Percentiles rank a stretch among this genome's conserved stretches.
These are phyloP conservation scores for Austroboletus eburneus DNA, from an alignment of 768 basidiomycete species.

Conservation along the genomic window DNA sequence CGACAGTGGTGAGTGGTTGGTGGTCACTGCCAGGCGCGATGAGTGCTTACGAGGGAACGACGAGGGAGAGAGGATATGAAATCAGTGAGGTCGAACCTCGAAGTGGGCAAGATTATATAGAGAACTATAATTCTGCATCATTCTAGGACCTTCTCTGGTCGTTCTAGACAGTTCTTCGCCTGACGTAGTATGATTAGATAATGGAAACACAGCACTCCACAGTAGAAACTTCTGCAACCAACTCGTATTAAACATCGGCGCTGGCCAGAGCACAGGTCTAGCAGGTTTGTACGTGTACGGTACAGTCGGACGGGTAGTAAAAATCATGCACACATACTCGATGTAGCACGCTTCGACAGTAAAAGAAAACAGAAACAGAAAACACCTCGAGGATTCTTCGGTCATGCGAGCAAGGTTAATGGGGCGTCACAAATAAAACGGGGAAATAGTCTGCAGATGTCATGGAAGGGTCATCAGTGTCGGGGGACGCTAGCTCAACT, in stretches of 20 bases:
- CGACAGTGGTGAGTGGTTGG: slow-evolving; percentile 5
- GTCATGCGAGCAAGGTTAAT: slow-evolving; percentile 12
- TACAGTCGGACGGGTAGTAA: slow-evolving; percentile 20
- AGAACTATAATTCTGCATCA: slow-evolving; percentile 21
- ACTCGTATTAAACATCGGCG: slow-evolving; percentile 7
- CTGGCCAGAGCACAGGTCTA: slow-evolving; percentile 21
- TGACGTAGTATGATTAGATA: slow-evolving; percentile 33
- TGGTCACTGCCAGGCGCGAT: background rate
- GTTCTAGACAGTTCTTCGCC: slow-evolving; percentile 33
- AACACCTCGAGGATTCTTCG: slow-evolving; percentile 14
- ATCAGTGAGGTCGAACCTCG: slow-evolving; percentile 8
- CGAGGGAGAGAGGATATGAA: slow-evolving; percentile 8
- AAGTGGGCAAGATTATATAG: slow-evolving; percentile 26
- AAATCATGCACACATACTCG: slow-evolving; percentile 22
- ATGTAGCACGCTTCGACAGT: slow-evolving; percentile 23
- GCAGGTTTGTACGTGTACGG: slow-evolving; percentile 24
- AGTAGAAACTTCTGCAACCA: background rate
- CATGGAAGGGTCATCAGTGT: slow-evolving; percentile 29
- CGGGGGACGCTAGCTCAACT: slow-evolving; percentile 10
- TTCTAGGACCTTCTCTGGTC: slow-evolving; percentile 32
- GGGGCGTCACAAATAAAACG: slow-evolving; percentile 18
- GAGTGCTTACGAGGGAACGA: slow-evolving; percentile 18
- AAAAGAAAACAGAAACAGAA: slow-evolving; percentile 5
- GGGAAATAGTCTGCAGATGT: slow-evolving; percentile 16
- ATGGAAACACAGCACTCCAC: slow-evolving; percentile 16